Evolutionary conservation across 2,329 filamentous ascomycete species (phyloP).

Genomic region (Ceratocystis smalleyi): DNA sequence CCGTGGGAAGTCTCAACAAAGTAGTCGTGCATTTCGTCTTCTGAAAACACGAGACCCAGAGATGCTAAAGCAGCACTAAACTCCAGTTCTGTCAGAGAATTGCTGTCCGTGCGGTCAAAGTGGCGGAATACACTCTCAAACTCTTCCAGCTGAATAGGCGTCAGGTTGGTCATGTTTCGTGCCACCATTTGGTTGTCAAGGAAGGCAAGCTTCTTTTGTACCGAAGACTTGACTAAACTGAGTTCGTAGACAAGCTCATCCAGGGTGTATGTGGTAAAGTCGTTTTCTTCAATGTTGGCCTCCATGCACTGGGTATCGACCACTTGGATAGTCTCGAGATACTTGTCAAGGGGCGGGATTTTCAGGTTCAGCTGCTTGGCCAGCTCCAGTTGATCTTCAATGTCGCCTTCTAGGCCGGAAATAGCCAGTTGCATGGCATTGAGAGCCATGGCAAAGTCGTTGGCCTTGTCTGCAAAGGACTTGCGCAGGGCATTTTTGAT

Average conservation of each 20-base stretch:
- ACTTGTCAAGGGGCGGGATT: conserved; percentile 76
- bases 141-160: conserved; percentile 93
- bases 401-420: conserved; percentile 89
- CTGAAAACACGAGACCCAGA: conserved; percentile 86
- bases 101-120: conserved; percentile 86
- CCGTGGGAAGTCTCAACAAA: conserved; percentile 76
- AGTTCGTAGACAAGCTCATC: conserved; percentile 93
- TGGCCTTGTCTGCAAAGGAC: conserved; percentile 93
- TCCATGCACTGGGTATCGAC: conserved; percentile 83
- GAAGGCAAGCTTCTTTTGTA: conserved; percentile 92
- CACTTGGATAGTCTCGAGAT: conserved; percentile 70
- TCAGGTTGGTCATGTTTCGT: conserved; percentile 95
- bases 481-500: conserved; percentile 92
- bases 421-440: conserved; percentile 92
- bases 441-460: conserved; percentile 88
- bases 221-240: conserved; percentile 74
- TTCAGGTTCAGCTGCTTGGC: conserved; percentile 74
- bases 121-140: conserved; percentile 97
- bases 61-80: conserved; percentile 94
- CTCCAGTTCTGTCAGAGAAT: conserved; percentile 80
- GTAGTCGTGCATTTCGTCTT: conserved; percentile 94
- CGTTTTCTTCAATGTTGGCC: conserved; percentile 97
- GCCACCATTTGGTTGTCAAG: conserved; percentile 97
- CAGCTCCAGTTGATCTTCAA: conserved; percentile 84
- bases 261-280: conserved; percentile 98